Percentiles rank a stretch among this genome's conserved stretches.
Evolutionary conservation across 2,329 filamentous ascomycete species (phyloP).

Genomic region (Exophiala sp.): DNA sequence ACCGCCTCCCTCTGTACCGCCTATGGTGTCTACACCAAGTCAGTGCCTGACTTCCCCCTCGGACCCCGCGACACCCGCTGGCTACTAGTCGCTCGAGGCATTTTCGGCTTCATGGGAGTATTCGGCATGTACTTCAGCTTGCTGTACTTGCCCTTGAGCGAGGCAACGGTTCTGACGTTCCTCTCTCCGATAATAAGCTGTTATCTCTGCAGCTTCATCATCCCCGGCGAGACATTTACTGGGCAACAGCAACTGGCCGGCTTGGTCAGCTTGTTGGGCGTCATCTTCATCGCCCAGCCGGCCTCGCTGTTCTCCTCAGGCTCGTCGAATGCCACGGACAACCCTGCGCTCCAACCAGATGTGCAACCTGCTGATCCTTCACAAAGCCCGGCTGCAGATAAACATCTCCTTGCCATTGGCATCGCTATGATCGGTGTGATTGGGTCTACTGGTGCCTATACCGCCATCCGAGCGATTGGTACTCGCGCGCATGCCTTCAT

Average conservation of each 20-base stretch:
- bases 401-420: slow-evolving; percentile 67
- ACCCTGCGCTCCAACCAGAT: slow-evolving; percentile 27
- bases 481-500: slow-evolving; percentile 77
- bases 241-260: slow-evolving; percentile 72
- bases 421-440: slow-evolving; percentile 73
- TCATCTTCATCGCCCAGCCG: slow-evolving; percentile 78
- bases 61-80: slow-evolving; percentile 64
- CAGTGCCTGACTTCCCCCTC: slow-evolving; percentile 65
- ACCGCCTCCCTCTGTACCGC: slow-evolving; percentile 63
- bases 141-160: slow-evolving; percentile 77
- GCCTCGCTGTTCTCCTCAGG: slow-evolving; percentile 50
- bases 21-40: slow-evolving; percentile 69
- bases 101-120: slow-evolving; percentile 73
- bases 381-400: slow-evolving; percentile 51
- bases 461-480: slow-evolving; percentile 76
- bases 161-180: slow-evolving; percentile 88
- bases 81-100: slow-evolving; percentile 65
- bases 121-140: slow-evolving; percentile 73
- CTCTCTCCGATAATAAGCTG: slow-evolving; percentile 74
- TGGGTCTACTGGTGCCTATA: slow-evolving; percentile 71
- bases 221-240: slow-evolving; percentile 71
- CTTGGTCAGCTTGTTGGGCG: slow-evolving; percentile 70
- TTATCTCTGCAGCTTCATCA: slow-evolving; percentile 72
- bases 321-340: slow-evolving; percentile 25
- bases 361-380: slow-evolving; percentile 28